Evolutionary conservation across 352 stramenopile species (phyloP).

Genomic region (Pythium phragmitis): DNA sequence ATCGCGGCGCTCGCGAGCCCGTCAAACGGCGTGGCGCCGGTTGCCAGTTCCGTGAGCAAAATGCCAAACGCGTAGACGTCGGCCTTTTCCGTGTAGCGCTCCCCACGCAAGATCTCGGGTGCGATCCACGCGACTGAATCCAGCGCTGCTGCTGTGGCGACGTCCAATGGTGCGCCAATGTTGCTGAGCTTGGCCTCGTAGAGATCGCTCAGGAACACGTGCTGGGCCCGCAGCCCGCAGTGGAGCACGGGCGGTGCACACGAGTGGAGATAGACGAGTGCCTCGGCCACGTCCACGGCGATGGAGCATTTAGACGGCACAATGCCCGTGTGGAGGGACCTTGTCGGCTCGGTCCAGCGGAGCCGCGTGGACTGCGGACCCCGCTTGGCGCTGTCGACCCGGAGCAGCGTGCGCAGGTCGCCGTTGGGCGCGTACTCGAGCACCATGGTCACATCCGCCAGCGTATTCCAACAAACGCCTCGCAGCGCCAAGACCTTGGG

Average conservation of each 20-base stretch:
- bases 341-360: slow-evolving; percentile 15
- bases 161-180: slow-evolving; percentile 77
- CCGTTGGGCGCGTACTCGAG: slow-evolving; percentile 76
- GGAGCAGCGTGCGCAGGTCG: slow-evolving; percentile 58
- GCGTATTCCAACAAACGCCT: slow-evolving; percentile 60
- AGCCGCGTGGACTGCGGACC: slow-evolving; percentile 44
- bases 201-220: slow-evolving; percentile 71
- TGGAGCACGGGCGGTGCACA: slow-evolving; percentile 70
- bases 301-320: slow-evolving; percentile 46
- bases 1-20: slow-evolving; percentile 40
- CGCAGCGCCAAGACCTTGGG: slow-evolving; percentile 75
- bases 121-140: slow-evolving; percentile 84
- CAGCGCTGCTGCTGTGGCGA: slow-evolving; percentile 69
- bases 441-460: slow-evolving; percentile 68
- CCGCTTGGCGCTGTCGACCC: slow-evolving; percentile 40
- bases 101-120: slow-evolving; percentile 82
- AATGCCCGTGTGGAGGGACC: background rate
- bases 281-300: slow-evolving; percentile 76
- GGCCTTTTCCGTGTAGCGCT: slow-evolving; percentile 79
- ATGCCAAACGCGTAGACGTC: slow-evolving; percentile 89
- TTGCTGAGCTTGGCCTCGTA: slow-evolving; percentile 79
- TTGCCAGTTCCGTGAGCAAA: slow-evolving; percentile 75
- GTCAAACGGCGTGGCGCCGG: slow-evolving; percentile 49
- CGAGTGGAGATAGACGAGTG: slow-evolving; percentile 81
- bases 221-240: slow-evolving; percentile 83